Evolutionary conservation across 768 basidiomycete species (phyloP), one percentile per base, ranked within the genome.

Genomic region (Lactarius quietus): DNA sequence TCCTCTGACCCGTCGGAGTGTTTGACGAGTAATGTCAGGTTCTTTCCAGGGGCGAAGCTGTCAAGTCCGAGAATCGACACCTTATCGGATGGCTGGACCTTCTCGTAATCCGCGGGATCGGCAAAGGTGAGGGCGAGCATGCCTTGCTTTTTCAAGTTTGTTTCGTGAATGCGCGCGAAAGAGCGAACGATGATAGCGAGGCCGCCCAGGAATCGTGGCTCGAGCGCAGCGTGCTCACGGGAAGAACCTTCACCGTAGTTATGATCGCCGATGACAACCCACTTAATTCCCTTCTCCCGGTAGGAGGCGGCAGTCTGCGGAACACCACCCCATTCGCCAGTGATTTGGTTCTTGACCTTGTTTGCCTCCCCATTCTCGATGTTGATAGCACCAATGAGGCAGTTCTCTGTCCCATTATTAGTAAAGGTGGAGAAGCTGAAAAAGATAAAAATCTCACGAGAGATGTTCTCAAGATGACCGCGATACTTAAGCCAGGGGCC

Each of bases 401-500:
- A 96, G 83, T 98, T 98, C 78, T 98, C 90, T 92, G 72, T 33
- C 26, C 14, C 26, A 2, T 33, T 6, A 14, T 52, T 14, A 58
- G 28, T 20, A 9, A 41, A 48, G 10, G 29, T 63, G 23, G 70
- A 61, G 57, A 67, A 15, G 36, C 28, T 68, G 63, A n/a, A 59
- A 66, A 39, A 51, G 29, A 56, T 60, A 23, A 36, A 14, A 17
- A 3, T 83, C 87, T 68, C 68, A 91, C 91, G 92, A 36, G 95
- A 97, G 76, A 97, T 98, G 83, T 98, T 98, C 77, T 97, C 85
- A 73, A 98, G 88, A 78, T 98, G 96, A 68, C 96, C 96, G 82
- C 96, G 93, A 84, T 95, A 98, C 81, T 98, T 98, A 81, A 98
- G 86, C 96, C 96, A 98, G 53, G 96, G 96, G 65, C 96, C 96